phyloP scores from a whole-genome alignment of 2,329 filamentous ascomycete species.

The Monosporascus sp. region DNA sequence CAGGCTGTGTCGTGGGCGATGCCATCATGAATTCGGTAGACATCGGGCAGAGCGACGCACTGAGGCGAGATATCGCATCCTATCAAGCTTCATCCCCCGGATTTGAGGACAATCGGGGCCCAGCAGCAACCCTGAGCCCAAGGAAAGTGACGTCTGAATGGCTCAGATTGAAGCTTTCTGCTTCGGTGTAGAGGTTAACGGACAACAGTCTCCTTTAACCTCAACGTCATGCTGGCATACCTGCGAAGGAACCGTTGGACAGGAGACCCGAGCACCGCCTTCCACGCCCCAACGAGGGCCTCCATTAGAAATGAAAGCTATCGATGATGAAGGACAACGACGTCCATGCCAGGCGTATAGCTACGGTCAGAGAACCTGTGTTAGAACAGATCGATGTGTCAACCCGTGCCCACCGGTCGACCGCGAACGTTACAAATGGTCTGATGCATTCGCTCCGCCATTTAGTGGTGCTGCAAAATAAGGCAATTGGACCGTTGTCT shows the following conservation, averaged over 20 bases:
- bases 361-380: neutral
- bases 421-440: neutral
- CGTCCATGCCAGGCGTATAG: neutral
- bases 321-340: neutral
- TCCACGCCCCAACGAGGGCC: neutral
- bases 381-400: neutral
- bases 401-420: neutral
- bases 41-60: neutral
- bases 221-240: neutral
- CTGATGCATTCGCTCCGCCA: neutral
- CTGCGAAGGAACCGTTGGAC: neutral
- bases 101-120: neutral
- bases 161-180: neutral
- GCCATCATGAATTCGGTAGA: neutral
- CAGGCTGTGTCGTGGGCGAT: neutral
- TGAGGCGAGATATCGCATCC: neutral
- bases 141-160: neutral
- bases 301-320: neutral
- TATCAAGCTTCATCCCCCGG: neutral
- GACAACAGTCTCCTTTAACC: neutral
- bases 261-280: neutral
- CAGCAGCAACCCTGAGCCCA: neutral
- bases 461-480: neutral
- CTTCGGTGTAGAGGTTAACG: neutral
- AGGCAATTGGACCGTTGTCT: neutral